Conservation (phyloP, 495 filamentous ascomycete species). For the Bathelium albidoporum region DNA sequence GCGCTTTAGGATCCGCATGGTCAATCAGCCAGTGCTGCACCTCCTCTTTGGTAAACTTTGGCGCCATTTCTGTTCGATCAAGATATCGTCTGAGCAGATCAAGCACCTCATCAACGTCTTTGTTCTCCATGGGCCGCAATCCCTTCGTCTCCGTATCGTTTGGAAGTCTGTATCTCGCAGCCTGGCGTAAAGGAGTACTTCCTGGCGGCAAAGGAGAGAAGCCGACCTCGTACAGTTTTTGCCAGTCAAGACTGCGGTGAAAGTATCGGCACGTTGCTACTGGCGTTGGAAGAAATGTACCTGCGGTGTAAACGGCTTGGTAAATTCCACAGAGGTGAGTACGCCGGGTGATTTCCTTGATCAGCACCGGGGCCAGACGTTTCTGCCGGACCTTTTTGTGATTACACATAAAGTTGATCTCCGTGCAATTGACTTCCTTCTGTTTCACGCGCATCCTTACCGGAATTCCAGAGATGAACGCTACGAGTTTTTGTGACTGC, state of each 20-base stretch:
- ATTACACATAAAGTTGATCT: constrained; percentile 96
- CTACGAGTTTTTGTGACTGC: constrained; percentile 66
- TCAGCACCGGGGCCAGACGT: constrained; percentile 80
- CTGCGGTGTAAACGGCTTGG: constrained; percentile 92
- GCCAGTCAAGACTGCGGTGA: constrained; percentile 86
- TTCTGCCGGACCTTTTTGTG: constrained; percentile 96
- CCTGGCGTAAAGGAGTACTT: constrained; percentile 72
- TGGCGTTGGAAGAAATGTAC: constrained; percentile 79
- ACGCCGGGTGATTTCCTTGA: constrained; percentile 90
- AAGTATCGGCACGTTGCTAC: constrained; percentile 89
- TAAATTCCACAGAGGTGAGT: constrained; percentile 75
- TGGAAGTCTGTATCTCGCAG: constrained; percentile 67
- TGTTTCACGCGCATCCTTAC: constrained; percentile 68
- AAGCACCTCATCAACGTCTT: constrained; percentile 69
- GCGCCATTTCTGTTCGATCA: constrained; percentile 70
- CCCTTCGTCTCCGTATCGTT: constrained; percentile 57
- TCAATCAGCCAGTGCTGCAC: constrained; percentile 74
- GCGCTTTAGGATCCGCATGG: constrained; percentile 45
- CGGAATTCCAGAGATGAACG: constrained; percentile 89
- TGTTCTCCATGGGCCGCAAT: constrained; percentile 67
- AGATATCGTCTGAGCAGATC: constrained; percentile 69
- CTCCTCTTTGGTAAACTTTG: constrained; percentile 67
- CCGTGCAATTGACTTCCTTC: constrained; percentile 63
- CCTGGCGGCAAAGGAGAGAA: constrained; percentile 74
- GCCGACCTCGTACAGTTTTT: constrained; percentile 85